Evolutionary conservation across 2,329 filamentous ascomycete species (phyloP), one percentile per base, ranked within the genome.

Genomic region (Arthrinium phaeospermum): DNA sequence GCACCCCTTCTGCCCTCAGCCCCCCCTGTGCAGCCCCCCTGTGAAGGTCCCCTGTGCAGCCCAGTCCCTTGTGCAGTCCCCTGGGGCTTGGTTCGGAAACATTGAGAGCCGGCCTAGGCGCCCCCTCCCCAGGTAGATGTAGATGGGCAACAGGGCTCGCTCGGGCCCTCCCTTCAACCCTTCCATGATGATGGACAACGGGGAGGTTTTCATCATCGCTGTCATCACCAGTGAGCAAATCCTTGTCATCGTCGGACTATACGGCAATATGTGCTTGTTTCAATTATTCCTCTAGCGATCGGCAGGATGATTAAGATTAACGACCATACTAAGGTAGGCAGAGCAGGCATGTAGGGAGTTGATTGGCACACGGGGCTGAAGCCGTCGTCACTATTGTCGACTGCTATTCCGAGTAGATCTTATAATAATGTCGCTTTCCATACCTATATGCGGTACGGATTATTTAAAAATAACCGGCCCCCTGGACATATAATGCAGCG

Each of bases 301-400:
- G 53, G 4, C 53, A 49, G 34, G 57, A 41, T 13, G 57, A 34
- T 34, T 64, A 41, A 64, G 10, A 41, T 64, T 41, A 24, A 41
- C n/a, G 30, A 37, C 53, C 53, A 19, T 34, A 3, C 37, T 41
- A 41, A 41, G 7, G 37, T 41, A 41, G 37, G 37, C 37, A 41
- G 8, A 41, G 37, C 12, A 41, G 30, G 8, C 13, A 64, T 41
- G 30, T 13, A 64, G 30, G 57, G 19, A 4, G 34, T n/a, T 64
- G 57, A 64, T 64, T 64, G 57, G 57, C 57, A 64, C 30, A 64
- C 57, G 57, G 57, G 57, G 34, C 57, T 64, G 57, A 64, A 64
- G 57, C 57, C 57, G 57, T 24, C 57, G 57, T 24, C 19, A 64
- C 34, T 64, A 64, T 41, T 41, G 30, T 6, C 8, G 30, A 24